These are phyloP conservation scores for Sporisorium graminicola DNA, from an alignment of 1,284 basidiomycete genomes.

Conservation along the genomic window DNA sequence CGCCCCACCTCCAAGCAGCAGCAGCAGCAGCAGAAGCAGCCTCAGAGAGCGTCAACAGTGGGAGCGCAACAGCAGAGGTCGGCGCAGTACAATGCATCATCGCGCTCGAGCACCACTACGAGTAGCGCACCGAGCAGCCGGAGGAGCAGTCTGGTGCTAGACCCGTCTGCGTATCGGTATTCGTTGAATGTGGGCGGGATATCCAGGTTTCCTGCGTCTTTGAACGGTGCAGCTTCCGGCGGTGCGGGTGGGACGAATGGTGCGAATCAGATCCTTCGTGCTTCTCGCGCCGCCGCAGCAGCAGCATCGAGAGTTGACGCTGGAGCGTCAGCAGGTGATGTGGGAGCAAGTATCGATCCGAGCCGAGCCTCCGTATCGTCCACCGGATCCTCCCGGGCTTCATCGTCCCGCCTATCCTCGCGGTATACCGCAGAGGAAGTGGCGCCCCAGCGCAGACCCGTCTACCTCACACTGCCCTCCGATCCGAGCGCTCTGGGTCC, in stretches of 20 bases:
- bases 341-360: constrained; percentile 14
- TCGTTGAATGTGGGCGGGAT: constrained; percentile 28
- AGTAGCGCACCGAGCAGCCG: constrained; percentile 22
- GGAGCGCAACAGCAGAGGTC: background rate
- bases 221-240: background rate
- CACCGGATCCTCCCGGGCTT: constrained; percentile 9
- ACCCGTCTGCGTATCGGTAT: constrained; percentile 27
- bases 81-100: background rate
- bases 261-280: constrained; percentile 27
- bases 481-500: constrained; percentile 28
- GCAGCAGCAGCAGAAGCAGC: too few species aligned
- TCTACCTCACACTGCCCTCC: constrained; percentile 28
- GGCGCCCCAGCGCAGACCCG: constrained; percentile 32
- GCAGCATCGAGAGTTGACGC: background rate
- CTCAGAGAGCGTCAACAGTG: background rate
- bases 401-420: constrained; percentile 15
- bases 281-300: background rate
- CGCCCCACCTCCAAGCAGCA: background rate
- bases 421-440: constrained; percentile 40
- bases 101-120: constrained; percentile 8
- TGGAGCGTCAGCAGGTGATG: too few species aligned
- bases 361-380: constrained; percentile 21
- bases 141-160: constrained; percentile 28
- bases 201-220: constrained; percentile 14
- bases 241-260: constrained; percentile 5